phyloP scores from a whole-genome alignment of 441 rosid genomes.

The Theobroma grandiflorum region DNA sequence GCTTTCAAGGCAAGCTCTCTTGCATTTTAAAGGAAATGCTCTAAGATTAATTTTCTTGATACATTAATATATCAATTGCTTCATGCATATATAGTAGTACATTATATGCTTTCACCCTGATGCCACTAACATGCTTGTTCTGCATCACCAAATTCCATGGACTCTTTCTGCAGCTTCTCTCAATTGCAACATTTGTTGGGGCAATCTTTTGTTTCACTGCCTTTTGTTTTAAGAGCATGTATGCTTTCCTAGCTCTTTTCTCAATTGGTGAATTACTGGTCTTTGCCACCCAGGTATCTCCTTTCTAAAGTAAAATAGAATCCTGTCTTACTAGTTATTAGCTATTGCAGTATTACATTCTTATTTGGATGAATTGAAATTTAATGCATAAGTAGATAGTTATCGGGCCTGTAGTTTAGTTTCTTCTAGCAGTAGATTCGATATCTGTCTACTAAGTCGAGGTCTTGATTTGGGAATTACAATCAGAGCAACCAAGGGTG shows the following conservation, averaged over 20 bases:
- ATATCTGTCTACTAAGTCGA: background rate
- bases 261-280: conserved; percentile 86
- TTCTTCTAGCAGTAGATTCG: background rate
- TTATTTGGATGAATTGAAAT: conserved; percentile 8
- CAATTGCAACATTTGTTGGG: conserved; percentile 72
- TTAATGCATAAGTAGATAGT: background rate
- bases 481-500: background rate
- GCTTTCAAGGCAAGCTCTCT: conserved; percentile 77
- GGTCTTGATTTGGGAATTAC: background rate
- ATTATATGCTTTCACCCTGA: background rate
- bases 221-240: conserved; percentile 89
- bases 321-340: background rate
- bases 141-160: conserved; percentile 17
- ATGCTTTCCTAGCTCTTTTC: conserved; percentile 81
- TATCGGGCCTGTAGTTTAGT: background rate
- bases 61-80: background rate
- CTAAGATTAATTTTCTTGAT: background rate
- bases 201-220: conserved; percentile 84
- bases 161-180: conserved; percentile 78
- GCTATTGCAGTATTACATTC: background rate
- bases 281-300: conserved; percentile 87
- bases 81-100: background rate
- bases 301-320: background rate
- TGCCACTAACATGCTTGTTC: background rate
- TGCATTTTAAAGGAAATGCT: background rate